Evolutionary conservation across 2,329 filamentous ascomycete genomes (phyloP).

Genomic region (Plectosphaerella sp.): DNA sequence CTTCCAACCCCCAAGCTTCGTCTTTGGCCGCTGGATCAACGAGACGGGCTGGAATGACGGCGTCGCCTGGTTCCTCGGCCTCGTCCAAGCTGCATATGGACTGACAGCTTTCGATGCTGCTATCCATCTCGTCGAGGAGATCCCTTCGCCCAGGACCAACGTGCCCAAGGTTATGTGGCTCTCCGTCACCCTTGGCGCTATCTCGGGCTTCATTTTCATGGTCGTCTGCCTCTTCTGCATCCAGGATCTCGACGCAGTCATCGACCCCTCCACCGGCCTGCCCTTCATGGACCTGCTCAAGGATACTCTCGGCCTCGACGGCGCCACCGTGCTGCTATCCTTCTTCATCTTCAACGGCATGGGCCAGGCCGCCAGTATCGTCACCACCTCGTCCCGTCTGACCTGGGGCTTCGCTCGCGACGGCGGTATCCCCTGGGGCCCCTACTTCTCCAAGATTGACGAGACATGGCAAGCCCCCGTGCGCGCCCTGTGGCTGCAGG

Average conservation of each 20-base stretch:
- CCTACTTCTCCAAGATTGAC: constrained; percentile 40
- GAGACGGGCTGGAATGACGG: constrained; percentile 48
- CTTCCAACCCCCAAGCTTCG: constrained; percentile 46
- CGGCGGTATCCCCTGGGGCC: constrained; percentile 39
- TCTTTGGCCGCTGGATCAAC: constrained; percentile 48
- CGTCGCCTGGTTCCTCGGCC: constrained; percentile 53
- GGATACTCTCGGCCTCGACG: constrained; percentile 30
- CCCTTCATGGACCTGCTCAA: constrained; percentile 46
- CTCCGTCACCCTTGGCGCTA: constrained; percentile 41
- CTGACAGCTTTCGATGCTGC: constrained; percentile 54
- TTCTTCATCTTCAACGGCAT: constrained; percentile 54
- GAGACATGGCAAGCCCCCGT: constrained; percentile 46
- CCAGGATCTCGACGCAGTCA: constrained; percentile 35
- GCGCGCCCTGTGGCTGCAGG: constrained; percentile 47
- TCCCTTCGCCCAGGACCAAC: constrained; percentile 45
- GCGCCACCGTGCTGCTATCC: constrained; percentile 38
- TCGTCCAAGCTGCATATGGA: constrained; percentile 53
- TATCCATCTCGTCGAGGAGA: constrained; percentile 55
- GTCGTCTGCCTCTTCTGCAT: constrained; percentile 47
- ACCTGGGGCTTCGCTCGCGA: constrained; percentile 52
- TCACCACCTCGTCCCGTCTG: constrained; percentile 46
- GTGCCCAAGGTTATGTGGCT: constrained; percentile 48
- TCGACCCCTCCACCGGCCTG: constrained; percentile 32
- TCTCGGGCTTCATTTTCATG: constrained; percentile 48
- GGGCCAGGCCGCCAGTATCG: constrained; percentile 45